These are phyloP conservation scores for Cyclostephanos invisitatus DNA, from an alignment of 108 stramenopile genomes.

Conservation along the genomic window DNA sequence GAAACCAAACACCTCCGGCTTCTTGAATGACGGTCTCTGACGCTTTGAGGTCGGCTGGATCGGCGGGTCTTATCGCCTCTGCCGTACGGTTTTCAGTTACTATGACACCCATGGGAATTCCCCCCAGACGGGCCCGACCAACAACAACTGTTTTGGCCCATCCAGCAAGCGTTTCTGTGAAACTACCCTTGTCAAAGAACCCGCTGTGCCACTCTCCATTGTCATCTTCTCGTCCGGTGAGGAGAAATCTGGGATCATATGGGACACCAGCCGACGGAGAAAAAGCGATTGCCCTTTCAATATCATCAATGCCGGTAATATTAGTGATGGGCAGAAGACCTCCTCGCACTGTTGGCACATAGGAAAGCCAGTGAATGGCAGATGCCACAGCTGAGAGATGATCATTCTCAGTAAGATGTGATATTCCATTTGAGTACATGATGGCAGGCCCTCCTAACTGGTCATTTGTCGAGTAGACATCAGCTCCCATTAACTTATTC, in stretches of 20 bases:
- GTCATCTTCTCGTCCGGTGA: conserved; percentile 82
- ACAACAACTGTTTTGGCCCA: conserved; percentile 99
- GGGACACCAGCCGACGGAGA: conserved; percentile 78
- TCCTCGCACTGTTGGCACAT: conserved; percentile 86
- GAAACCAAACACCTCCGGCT: conserved; percentile 99
- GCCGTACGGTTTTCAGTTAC: conserved; percentile 95
- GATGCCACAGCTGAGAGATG: conserved; percentile 90
- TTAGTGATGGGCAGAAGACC: conserved; percentile 85
- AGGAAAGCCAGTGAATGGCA: conserved; percentile 94
- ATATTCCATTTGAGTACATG: conserved; percentile 98
- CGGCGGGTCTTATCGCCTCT: conserved; percentile 94
- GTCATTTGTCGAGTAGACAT: conserved; percentile 99
- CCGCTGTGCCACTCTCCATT: conserved; percentile 87
- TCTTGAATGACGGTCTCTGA: conserved; percentile 91
- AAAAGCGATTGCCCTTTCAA: conserved; percentile 89
- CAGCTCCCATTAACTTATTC: conserved; percentile 98
- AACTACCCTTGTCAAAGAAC: conserved; percentile 97
- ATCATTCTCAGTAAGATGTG: conserved; percentile 89
- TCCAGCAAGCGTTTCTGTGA: conserved; percentile 94
- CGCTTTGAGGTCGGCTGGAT: conserved; percentile 95
- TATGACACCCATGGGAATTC: conserved; percentile 98
- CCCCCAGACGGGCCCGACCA: conserved; percentile 96
- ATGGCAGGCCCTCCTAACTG: conserved; percentile 97
- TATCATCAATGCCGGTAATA: conserved; percentile 88
- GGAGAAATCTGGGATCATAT: conserved; percentile 92